Conservation (phyloP, 1,139 yeast species). For the Petasospora fabianii region DNA sequence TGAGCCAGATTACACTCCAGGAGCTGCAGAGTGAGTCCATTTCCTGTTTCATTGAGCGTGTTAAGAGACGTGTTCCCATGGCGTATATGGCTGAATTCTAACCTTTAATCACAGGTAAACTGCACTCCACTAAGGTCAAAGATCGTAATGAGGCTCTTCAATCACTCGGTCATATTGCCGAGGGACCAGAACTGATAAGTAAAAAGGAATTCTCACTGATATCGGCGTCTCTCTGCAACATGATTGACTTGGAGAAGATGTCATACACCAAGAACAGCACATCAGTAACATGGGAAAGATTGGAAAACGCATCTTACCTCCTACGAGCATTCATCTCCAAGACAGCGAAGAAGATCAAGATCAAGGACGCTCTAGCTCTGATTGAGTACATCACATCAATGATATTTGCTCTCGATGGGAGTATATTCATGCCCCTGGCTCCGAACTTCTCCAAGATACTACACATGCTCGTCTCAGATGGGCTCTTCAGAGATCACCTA, state of each 20-base stretch:
- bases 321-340: constrained; percentile 35
- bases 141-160: constrained; percentile 51
- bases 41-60: too few species aligned
- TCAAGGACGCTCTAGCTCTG: constrained; percentile 31
- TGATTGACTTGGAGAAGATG: constrained; percentile 40
- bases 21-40: too few species aligned
- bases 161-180: constrained; percentile 32
- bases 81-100: too few species aligned
- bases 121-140: constrained; percentile 46
- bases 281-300: constrained; percentile 36
- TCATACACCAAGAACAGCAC: constrained; percentile 33
- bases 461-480: constrained; percentile 30
- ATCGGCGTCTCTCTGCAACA: constrained; percentile 37
- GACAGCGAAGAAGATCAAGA: constrained; percentile 25
- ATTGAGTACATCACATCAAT: constrained; percentile 12
- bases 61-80: too few species aligned
- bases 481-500: constrained; percentile 39
- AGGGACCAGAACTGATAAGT: constrained; percentile 25
- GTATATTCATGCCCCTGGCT: constrained; percentile 34
- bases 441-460: constrained; percentile 35
- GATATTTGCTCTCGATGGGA: constrained; percentile 11
- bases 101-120: too few species aligned
- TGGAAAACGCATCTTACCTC: constrained; percentile 40
- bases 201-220: constrained; percentile 28
- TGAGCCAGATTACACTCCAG: too few species aligned